Evolutionary conservation across 1,284 basidiomycete genomes (phyloP).

Genomic region (Ganoderma resinaceum): DNA sequence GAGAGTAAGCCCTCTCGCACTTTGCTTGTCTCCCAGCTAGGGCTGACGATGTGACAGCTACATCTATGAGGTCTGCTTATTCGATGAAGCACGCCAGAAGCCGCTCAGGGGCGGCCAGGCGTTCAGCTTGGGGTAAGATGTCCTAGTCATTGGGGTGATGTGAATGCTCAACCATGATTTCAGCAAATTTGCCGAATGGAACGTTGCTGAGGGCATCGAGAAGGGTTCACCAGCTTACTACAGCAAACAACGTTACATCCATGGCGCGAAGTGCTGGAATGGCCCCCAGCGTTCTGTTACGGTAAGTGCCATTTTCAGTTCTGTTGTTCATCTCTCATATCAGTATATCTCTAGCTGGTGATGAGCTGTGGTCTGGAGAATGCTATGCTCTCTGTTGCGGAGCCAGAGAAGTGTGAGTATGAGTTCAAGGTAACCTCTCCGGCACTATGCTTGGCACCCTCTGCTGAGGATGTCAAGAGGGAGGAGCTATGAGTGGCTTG

Average conservation of each 20-base stretch:
- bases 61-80: conserved; percentile 96
- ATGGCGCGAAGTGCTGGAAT: conserved; percentile 96
- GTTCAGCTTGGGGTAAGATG: conserved; percentile 85
- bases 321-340: not conserved
- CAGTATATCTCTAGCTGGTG: conserved; percentile 61
- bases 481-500: conserved; percentile 54
- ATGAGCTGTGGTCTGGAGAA: conserved; percentile 90
- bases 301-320: conserved; percentile 48
- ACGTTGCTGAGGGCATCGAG: conserved; percentile 58
- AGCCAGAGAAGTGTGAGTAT: conserved; percentile 98
- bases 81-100: conserved; percentile 89
- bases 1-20: conserved; percentile 72
- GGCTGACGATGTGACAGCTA: conserved; percentile 60
- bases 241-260: conserved; percentile 80
- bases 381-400: conserved; percentile 80
- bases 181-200: conserved; percentile 84
- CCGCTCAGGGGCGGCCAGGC: conserved; percentile 82
- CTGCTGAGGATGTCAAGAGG: conserved; percentile 38
- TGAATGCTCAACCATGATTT: not conserved
- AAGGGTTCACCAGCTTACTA: conserved; percentile 80
- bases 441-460: conserved; percentile 81
- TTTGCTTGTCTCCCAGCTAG: not conserved
- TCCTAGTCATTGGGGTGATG: not conserved
- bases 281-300: conserved; percentile 87
- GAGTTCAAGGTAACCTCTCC: conserved; percentile 88